phyloP scores from a whole-genome alignment of 345 rosid species.

The Lepidium didymum region DNA sequence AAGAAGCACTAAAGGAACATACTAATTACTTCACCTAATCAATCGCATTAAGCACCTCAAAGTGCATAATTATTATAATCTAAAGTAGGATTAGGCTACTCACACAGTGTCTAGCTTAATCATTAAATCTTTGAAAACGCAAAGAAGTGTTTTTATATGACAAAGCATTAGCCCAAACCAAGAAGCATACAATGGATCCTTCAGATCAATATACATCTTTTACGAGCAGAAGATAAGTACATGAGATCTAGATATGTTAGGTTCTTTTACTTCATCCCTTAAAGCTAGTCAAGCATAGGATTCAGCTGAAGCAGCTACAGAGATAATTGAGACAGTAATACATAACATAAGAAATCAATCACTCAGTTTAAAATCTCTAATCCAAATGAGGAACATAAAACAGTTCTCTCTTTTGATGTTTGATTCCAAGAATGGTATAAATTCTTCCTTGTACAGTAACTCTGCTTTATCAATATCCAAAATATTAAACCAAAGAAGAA shows the following conservation, averaged over 20 bases:
- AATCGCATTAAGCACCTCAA: constrained; percentile 9
- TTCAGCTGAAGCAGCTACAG: background rate
- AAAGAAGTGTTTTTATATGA: constrained; percentile 19
- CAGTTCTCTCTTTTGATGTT: constrained; percentile 1
- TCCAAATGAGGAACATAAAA: background rate
- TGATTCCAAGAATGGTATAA: background rate
- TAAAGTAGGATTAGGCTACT: constrained; percentile 24
- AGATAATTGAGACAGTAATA: background rate
- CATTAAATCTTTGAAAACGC: constrained; percentile 18
- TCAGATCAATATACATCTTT: background rate
- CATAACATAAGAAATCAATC: background rate
- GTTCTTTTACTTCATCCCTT: background rate
- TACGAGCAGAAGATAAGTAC: background rate
- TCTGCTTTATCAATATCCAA: constrained; percentile 1
- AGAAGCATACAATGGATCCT: background rate
- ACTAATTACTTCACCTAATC: constrained; percentile 44
- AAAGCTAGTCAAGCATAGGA: background rate
- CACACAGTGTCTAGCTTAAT: constrained; percentile 20
- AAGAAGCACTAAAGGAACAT: constrained; percentile 44
- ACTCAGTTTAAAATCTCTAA: background rate
- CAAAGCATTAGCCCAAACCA: constrained; percentile 19
- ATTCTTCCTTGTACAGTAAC: background rate
- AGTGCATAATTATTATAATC: constrained; percentile 25
- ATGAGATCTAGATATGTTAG: background rate
- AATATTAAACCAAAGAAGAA: constrained; percentile 15